These are phyloP conservation scores for Penicillium sp. DNA, from an alignment of 2,329 filamentous ascomycete species.

Conservation along the genomic window DNA sequence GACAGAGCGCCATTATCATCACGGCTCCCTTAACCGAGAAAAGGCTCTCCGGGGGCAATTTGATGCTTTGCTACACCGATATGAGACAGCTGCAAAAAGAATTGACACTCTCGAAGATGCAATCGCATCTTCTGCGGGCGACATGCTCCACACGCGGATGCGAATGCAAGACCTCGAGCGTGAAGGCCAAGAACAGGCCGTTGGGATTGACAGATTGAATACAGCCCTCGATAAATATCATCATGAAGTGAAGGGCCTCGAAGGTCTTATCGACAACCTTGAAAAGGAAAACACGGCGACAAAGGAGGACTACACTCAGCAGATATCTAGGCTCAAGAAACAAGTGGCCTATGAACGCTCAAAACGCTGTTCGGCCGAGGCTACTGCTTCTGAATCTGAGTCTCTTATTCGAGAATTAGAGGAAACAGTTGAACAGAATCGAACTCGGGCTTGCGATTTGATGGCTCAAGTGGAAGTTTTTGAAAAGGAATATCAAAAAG, in stretches of 20 bases:
- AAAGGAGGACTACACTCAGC: conserved; percentile 28
- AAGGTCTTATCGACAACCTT: conserved; percentile 41
- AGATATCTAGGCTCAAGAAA: conserved; percentile 35
- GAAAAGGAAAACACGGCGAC: conserved; percentile 39
- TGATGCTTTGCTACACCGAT: conserved; percentile 39
- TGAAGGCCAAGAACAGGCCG: conserved; percentile 40
- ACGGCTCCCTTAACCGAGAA: conserved; percentile 39
- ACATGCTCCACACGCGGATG: conserved; percentile 47
- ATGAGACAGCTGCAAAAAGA: conserved; percentile 38
- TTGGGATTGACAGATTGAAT: conserved; percentile 44
- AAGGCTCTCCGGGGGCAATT: conserved; percentile 46
- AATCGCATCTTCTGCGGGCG: conserved; percentile 43
- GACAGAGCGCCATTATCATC: conserved; percentile 32
- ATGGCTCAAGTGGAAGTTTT: conserved; percentile 36
- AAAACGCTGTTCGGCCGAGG: conserved; percentile 36
- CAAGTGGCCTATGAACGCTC: conserved; percentile 35
- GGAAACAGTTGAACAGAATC: conserved; percentile 35
- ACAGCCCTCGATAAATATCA: conserved; percentile 45
- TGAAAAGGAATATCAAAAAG: conserved; percentile 29
- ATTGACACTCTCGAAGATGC: conserved; percentile 40
- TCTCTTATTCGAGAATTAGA: conserved; percentile 39
- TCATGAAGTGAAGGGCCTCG: conserved; percentile 43
- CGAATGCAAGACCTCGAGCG: conserved; percentile 43
- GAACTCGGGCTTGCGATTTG: conserved; percentile 34
- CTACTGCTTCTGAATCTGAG: conserved; percentile 34